Evolutionary conservation across 2,329 filamentous ascomycete species (phyloP).

Genomic region (Remersonia thermophila): DNA sequence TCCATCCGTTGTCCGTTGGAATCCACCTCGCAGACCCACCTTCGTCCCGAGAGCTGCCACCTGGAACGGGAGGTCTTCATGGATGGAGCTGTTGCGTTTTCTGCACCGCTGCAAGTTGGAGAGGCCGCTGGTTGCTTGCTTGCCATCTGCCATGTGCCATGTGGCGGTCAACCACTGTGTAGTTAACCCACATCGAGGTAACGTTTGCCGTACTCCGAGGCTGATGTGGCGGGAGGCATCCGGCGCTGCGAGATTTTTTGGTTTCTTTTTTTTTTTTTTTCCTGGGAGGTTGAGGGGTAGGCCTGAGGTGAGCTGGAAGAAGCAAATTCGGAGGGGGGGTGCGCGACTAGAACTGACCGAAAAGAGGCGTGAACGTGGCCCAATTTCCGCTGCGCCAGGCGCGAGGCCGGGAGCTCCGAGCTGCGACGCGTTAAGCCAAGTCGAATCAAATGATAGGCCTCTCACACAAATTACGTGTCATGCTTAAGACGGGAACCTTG

Average conservation of each 20-base stretch:
- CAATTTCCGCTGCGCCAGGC: slow-evolving; percentile 8
- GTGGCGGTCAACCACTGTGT: slow-evolving; percentile 9
- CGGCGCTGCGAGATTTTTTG: slow-evolving; percentile 1
- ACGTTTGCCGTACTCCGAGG: neutral
- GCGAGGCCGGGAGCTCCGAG: slow-evolving; percentile 9
- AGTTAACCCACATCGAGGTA: too few species aligned
- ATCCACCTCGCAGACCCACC: too few species aligned
- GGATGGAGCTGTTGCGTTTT: too few species aligned
- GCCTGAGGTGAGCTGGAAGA: neutral
- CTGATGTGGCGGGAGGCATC: neutral
- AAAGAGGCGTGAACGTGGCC: slow-evolving; percentile 8
- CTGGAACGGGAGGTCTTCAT: too few species aligned
- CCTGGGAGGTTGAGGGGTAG: slow-evolving; percentile 5
- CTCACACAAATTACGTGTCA: neutral
- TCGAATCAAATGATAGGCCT: slow-evolving; percentile 3
- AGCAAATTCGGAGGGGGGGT: slow-evolving; percentile 1
- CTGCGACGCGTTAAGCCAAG: slow-evolving; percentile 9
- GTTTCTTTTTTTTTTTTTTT: too few species aligned
- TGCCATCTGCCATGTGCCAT: slow-evolving; percentile 7
- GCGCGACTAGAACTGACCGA: neutral
- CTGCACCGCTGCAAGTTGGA: too few species aligned
- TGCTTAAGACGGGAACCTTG: slow-evolving; percentile 6
- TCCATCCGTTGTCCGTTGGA: too few species aligned
- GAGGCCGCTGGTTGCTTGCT: slow-evolving; percentile 7
- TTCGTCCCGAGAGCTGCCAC: too few species aligned